phyloP scores from a whole-genome alignment of 2,329 filamentous ascomycete genomes.

The Clonostachys rhizophaga region DNA sequence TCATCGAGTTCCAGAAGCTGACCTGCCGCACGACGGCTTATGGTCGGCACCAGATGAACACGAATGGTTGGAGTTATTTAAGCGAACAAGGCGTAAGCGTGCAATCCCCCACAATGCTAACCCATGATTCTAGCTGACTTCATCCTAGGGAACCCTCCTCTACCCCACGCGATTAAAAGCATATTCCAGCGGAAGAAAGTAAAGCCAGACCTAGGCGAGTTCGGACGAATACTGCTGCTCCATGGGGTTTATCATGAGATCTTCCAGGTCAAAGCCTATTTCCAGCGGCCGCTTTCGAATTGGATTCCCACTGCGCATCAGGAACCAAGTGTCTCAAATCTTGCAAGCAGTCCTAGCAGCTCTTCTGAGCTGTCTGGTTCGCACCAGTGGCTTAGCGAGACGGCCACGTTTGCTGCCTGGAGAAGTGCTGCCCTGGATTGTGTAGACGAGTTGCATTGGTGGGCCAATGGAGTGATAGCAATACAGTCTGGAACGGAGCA shows the following conservation, averaged over 20 bases:
- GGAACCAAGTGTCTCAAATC: no score
- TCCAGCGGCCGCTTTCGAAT: constrained; percentile 7
- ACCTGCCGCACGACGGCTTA: constrained; percentile 1
- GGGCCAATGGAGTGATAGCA: constrained; percentile 43
- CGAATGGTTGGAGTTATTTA: not conserved
- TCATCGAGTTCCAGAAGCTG: not conserved
- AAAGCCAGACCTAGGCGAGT: constrained; percentile 11
- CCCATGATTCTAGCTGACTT: no score
- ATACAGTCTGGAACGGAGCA: constrained; percentile 43
- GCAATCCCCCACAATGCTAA: no score
- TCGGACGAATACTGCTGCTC: constrained; percentile 9
- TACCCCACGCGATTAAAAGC: constrained; percentile 1
- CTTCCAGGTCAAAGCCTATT: constrained; percentile 6
- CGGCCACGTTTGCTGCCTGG: constrained; percentile 16
- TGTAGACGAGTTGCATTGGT: constrained; percentile 51
- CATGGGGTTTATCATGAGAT: constrained; percentile 13
- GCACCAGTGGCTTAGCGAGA: not conserved
- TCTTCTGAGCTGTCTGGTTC: no score
- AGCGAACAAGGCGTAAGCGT: no score
- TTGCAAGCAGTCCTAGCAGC: no score
- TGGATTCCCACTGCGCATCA: constrained; percentile 10
- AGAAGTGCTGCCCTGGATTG: constrained; percentile 35
- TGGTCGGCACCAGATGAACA: not conserved
- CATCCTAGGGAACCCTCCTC: no score
- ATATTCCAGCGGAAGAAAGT: constrained; percentile 7